phyloP scores from a whole-genome alignment of 176 grass and related monocot species.

The Eragrostis curvula region DNA sequence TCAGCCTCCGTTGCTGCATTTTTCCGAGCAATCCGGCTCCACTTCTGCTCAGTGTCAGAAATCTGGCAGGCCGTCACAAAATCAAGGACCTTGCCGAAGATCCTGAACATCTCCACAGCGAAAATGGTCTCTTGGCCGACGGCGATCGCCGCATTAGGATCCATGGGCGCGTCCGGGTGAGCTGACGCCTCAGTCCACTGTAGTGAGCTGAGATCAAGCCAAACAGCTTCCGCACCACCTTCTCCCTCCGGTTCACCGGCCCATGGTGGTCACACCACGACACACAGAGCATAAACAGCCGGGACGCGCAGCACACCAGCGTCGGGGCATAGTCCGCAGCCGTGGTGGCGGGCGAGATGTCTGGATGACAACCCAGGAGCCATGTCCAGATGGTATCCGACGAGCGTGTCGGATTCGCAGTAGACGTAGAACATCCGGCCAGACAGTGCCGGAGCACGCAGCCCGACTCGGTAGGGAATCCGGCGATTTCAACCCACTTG shows the following conservation, averaged over 20 bases:
- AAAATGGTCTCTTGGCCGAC: constrained; percentile 58
- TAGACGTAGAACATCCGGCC: constrained; percentile 79
- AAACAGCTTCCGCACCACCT: constrained; percentile 83
- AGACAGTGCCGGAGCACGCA: constrained; percentile 69
- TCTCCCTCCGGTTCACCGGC: constrained; percentile 62
- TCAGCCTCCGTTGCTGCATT: constrained; percentile 64
- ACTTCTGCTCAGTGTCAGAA: constrained; percentile 47
- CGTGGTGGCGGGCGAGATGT: constrained; percentile 57
- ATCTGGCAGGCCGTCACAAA: constrained; percentile 75
- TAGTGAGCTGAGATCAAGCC: constrained; percentile 58
- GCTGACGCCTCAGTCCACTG: constrained; percentile 67
- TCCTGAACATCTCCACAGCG: constrained; percentile 90
- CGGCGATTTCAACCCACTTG: constrained; percentile 72
- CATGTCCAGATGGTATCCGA: constrained; percentile 72
- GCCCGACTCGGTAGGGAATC: constrained; percentile 77
- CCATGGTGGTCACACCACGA: constrained; percentile 80
- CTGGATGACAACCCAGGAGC: constrained; percentile 71
- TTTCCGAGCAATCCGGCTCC: constrained; percentile 62
- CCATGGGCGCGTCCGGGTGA: constrained; percentile 97
- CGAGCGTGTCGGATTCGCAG: constrained; percentile 80
- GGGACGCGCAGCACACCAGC: constrained; percentile 62
- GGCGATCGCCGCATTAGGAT: constrained; percentile 65
- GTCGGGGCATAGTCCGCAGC: constrained; percentile 78
- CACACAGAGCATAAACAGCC: constrained; percentile 85
- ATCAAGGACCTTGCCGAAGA: constrained; percentile 91